Evolutionary conservation across 2,329 filamentous ascomycete genomes (phyloP), one percentile per base, ranked within the genome.

Genomic region (Venturia oleaginea): DNA sequence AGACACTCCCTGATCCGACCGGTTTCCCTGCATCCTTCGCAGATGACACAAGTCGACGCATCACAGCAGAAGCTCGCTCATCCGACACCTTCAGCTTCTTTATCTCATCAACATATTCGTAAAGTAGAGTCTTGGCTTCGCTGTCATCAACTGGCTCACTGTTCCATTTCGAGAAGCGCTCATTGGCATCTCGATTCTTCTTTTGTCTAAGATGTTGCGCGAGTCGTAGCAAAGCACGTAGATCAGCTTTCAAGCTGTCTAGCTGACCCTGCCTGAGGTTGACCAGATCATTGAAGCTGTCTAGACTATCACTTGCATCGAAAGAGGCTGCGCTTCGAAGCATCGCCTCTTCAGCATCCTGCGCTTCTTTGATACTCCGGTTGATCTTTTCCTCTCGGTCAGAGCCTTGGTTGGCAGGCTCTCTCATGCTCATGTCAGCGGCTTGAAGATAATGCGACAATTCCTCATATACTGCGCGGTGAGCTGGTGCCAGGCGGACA

Each of bases 381-480:
- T 42, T 38, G 8, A 59, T 59, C n/a, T 42, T 38, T 22, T 59
- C 57, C 32, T 59, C 57, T 34, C 57, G 32, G 27, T 59, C 57
- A 8, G 57, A 54, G 27, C 60, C 40, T 46, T 43, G 37, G 27
- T 38, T 24, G 3, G 17, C 61, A 34, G 38, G 6, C 2, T 62
- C 46, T 17, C 59, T n/a, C 24, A 42, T 5, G 27, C 4, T 61
- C 37, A 61, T 42, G 4, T 32, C 59, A 8, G 10, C 27, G 7
- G 59, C 59, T 24, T 61, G 22, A 13, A 61, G 59, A 22, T 27
- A 61, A 5, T 61, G 54, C 37, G 37, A 40, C 27, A 48, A n/a
- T 22, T 64, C 63, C 27, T 60, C 27, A 67, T 85, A 85, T 3
- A 80, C 70, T 2, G 76, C 76, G 27, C 73, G 73, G 65, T 85